Conservation (phyloP, 2,329 filamentous ascomycete genomes). For the Plectosphaerella plurivora region DNA sequence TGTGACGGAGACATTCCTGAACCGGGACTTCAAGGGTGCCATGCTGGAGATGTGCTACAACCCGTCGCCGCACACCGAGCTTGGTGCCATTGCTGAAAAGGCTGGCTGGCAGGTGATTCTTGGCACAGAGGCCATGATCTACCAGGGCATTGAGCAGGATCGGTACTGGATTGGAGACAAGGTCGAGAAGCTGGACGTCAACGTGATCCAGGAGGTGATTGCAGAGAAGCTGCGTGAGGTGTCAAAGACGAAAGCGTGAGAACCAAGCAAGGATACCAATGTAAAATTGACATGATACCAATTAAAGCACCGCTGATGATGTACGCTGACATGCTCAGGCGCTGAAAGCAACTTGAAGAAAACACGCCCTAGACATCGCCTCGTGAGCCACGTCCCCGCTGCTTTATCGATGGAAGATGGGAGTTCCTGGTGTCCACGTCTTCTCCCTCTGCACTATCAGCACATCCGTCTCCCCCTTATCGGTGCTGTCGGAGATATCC, state of each 20-base stretch:
- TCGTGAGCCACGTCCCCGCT: too few species aligned
- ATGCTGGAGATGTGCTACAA: slow-evolving; percentile 85
- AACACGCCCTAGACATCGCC: too few species aligned
- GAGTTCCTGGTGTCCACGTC: slow-evolving; percentile 6
- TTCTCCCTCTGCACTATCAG: slow-evolving; percentile 8
- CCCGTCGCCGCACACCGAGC: slow-evolving; percentile 63
- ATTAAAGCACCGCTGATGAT: too few species aligned
- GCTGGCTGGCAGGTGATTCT: slow-evolving; percentile 70
- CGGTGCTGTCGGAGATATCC: slow-evolving; percentile 17
- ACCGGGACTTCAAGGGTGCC: slow-evolving; percentile 54
- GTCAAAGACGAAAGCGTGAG: neutral
- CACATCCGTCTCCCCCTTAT: slow-evolving; percentile 10
- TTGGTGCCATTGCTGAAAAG: slow-evolving; percentile 55
- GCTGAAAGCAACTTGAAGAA: too few species aligned
- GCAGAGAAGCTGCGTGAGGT: slow-evolving; percentile 28
- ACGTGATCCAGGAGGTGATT: slow-evolving; percentile 51
- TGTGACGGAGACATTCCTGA: slow-evolving; percentile 45
- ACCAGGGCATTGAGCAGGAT: slow-evolving; percentile 69
- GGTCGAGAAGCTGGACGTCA: slow-evolving; percentile 54
- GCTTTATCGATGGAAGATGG: slow-evolving; percentile 2
- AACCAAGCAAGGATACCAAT: too few species aligned
- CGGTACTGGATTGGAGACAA: slow-evolving; percentile 61
- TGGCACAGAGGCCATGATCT: slow-evolving; percentile 73
- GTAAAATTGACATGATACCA: too few species aligned
- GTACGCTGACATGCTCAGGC: too few species aligned